A percentile compares a stretch with the other conserved stretches of the same genome.
Conservation (phyloP, 352 stramenopile genomes). For the Blastocystis sp. region DNA sequence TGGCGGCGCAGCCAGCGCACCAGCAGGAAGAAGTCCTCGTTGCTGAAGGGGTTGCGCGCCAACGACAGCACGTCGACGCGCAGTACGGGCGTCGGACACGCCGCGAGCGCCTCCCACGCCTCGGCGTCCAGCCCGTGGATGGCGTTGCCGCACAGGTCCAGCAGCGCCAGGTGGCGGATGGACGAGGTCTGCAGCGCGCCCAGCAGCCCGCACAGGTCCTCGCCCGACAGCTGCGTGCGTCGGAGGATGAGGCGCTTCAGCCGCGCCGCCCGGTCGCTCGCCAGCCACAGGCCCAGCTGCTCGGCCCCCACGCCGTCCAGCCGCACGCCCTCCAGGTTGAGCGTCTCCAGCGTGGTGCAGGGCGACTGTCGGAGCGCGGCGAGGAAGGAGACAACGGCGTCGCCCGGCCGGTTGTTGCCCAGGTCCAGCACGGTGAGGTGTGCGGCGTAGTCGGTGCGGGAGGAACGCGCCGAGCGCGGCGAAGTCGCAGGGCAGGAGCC, state of each 20-base stretch:
- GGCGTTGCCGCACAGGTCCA: constrained; percentile 33
- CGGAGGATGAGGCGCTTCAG: constrained; percentile 18
- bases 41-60: background rate
- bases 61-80: background rate
- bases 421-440: background rate
- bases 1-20: background rate
- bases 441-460: background rate
- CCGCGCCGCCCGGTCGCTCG: background rate
- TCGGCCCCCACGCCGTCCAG: background rate
- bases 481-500: background rate
- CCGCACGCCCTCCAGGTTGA: constrained; percentile 15
- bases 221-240: background rate
- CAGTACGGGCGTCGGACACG: background rate
- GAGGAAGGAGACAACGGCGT: background rate
- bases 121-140: background rate
- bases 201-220: background rate
- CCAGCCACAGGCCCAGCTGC: background rate
- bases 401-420: background rate
- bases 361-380: background rate
- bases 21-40: constrained; percentile 4
- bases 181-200: background rate
- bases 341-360: background rate
- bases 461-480: background rate
- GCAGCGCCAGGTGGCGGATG: background rate
- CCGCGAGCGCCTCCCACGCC: background rate